Percentiles rank a stretch among this genome's conserved stretches.
Evolutionary conservation across 2,329 filamentous ascomycete genomes (phyloP).

Genomic region (Aspergillus clavatus): DNA sequence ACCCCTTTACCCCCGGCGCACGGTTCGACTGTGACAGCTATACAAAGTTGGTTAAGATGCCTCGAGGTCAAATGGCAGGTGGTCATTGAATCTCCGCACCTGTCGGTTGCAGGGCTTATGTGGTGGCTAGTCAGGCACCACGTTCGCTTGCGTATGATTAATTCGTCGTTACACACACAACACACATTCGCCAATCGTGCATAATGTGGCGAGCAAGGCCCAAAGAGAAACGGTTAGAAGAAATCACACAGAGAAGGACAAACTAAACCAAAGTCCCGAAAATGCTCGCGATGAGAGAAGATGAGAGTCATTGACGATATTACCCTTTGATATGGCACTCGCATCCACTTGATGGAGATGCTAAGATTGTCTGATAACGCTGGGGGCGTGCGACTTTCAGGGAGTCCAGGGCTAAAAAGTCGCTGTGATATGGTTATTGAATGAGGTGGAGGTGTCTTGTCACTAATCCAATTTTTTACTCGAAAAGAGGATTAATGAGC

Average conservation of each 20-base stretch:
- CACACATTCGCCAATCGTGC: neutral
- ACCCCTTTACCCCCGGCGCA: conserved; percentile 6
- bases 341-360: neutral
- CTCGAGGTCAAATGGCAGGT: conserved; percentile 6
- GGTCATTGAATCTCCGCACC: conserved; percentile 7
- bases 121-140: conserved; percentile 8
- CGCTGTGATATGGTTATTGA: too few species aligned
- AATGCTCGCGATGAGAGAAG: neutral
- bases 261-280: neutral
- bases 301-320: too few species aligned
- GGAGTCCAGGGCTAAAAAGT: neutral
- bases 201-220: neutral
- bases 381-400: too few species aligned
- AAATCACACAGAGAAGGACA: neutral
- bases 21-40: conserved; percentile 8
- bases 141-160: neutral
- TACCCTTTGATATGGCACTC: too few species aligned
- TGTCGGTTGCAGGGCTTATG: conserved; percentile 2
- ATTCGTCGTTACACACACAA: neutral
- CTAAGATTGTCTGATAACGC: neutral
- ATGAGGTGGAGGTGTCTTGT: too few species aligned
- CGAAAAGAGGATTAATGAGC: neutral
- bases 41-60: conserved; percentile 1
- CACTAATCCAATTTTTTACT: too few species aligned
- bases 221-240: neutral